Conservation (phyloP, 495 filamentous ascomycete species). For the Astrothelium macrocarpum region DNA sequence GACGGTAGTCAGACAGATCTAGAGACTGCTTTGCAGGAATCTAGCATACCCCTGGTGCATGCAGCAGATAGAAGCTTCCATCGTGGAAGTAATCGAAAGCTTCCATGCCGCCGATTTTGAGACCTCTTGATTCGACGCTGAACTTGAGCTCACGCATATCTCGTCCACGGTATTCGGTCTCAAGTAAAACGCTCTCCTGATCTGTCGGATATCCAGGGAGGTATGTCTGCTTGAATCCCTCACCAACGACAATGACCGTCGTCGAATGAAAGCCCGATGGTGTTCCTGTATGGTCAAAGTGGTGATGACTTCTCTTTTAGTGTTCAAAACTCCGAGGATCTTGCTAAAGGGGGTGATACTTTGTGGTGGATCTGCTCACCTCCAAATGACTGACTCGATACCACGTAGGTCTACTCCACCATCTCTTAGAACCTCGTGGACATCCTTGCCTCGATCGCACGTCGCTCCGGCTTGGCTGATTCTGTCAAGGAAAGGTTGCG, state of each 20-base stretch:
- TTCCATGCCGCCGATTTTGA: conserved; percentile 4
- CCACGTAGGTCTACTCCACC: not conserved
- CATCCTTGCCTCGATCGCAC: not conserved
- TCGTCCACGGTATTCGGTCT: not conserved
- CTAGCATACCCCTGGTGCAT: conserved; percentile 4
- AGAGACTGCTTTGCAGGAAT: not conserved
- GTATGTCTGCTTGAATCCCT: not conserved
- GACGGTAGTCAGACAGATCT: not conserved
- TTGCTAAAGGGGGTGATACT: not conserved
- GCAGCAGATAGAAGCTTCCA: conserved; percentile 6
- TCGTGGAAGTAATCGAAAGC: conserved; percentile 6
- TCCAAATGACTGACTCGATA: not conserved
- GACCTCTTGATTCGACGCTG: not conserved
- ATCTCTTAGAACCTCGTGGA: not conserved
- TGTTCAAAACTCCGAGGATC: not conserved
- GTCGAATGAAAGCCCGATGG: not conserved
- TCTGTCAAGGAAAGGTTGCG: not conserved
- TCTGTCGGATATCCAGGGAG: not conserved
- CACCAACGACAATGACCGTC: conserved; percentile 4
- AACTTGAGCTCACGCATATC: conserved; percentile 3
- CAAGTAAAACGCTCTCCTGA: not conserved
- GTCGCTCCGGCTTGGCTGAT: not conserved
- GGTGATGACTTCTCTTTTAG: not conserved
- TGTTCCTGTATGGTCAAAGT: conserved; percentile 4
- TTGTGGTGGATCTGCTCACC: not conserved